These are phyloP conservation scores for Rhizopogon sp. DNA, from an alignment of 768 basidiomycete species.

Conservation along the genomic window DNA sequence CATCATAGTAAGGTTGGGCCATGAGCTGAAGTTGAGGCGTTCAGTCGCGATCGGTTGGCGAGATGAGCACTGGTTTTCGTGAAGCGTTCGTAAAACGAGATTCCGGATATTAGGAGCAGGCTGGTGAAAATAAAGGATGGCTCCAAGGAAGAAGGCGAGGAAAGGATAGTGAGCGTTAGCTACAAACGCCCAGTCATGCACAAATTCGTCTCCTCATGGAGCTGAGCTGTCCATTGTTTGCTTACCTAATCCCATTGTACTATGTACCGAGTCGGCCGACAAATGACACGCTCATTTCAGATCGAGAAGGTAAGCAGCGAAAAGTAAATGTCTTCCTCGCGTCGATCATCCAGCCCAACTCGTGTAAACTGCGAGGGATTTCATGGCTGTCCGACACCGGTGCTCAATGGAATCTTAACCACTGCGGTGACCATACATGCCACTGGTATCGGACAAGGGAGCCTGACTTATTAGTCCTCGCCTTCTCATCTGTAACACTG, in stretches of 20 bases:
- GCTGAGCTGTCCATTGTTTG: neutral
- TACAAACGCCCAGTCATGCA: neutral
- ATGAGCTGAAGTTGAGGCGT: conserved; percentile 29
- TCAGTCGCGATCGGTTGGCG: conserved; percentile 1
- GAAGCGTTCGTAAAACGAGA: conserved; percentile 13
- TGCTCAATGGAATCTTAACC: neutral
- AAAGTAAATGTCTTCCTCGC: neutral
- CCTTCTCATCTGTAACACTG: too few species aligned
- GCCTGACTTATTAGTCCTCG: too few species aligned
- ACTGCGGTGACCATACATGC: neutral
- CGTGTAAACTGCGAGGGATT: too few species aligned
- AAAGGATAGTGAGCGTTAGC: neutral
- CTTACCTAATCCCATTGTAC: neutral
- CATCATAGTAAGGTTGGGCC: conserved; percentile 76
- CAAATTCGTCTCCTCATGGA: neutral
- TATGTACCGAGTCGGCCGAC: too few species aligned
- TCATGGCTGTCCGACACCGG: neutral
- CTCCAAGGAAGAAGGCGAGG: neutral
- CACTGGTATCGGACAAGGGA: neutral
- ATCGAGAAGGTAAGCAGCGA: too few species aligned
- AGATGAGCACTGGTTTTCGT: conserved; percentile 16
- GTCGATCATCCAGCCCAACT: neutral
- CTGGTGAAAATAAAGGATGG: conserved; percentile 16
- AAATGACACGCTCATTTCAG: too few species aligned
- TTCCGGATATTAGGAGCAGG: conserved; percentile 18